Conservation (phyloP, 345 rosid species). For the Ailanthus altissimus region DNA sequence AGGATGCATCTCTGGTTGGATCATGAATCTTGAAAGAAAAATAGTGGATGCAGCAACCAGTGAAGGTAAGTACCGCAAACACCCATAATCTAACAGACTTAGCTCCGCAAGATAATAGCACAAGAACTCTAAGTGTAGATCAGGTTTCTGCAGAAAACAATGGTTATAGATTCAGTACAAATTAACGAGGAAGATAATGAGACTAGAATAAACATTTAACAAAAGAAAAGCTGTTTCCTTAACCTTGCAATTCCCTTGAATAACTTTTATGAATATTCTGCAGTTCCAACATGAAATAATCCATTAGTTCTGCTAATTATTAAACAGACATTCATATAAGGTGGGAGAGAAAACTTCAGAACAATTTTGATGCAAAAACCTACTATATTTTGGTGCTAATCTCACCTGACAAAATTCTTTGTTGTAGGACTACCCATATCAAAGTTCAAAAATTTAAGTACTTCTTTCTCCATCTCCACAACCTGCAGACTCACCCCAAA, state of each 20-base stretch:
- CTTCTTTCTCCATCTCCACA: slow-evolving; percentile 56
- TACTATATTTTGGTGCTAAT: background rate
- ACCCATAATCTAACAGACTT: slow-evolving; percentile 65
- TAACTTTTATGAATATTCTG: slow-evolving; percentile 48
- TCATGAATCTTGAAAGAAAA: slow-evolving; percentile 56
- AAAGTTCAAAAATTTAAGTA: slow-evolving; percentile 53
- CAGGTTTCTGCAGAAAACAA: slow-evolving; percentile 30
- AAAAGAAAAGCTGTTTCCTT: slow-evolving; percentile 11
- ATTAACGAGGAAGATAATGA: background rate
- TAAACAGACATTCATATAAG: background rate
- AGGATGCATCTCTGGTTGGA: slow-evolving; percentile 47
- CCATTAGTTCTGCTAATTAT: background rate
- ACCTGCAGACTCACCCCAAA: slow-evolving; percentile 40
- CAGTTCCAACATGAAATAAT: slow-evolving; percentile 17
- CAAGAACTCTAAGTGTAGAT: slow-evolving; percentile 56
- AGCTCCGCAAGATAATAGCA: slow-evolving; percentile 67
- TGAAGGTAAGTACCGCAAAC: slow-evolving; percentile 62
- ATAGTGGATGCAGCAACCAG: slow-evolving; percentile 59
- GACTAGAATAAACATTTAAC: background rate
- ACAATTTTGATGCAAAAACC: background rate
- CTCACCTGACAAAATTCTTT: slow-evolving; percentile 57
- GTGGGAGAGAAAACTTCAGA: background rate
- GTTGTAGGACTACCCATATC: slow-evolving; percentile 65
- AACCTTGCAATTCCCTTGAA: slow-evolving; percentile 49
- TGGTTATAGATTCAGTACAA: background rate